Evolutionary conservation across 2,329 filamentous ascomycete species (phyloP).

Genomic region (Ceratocystis huliohia): DNA sequence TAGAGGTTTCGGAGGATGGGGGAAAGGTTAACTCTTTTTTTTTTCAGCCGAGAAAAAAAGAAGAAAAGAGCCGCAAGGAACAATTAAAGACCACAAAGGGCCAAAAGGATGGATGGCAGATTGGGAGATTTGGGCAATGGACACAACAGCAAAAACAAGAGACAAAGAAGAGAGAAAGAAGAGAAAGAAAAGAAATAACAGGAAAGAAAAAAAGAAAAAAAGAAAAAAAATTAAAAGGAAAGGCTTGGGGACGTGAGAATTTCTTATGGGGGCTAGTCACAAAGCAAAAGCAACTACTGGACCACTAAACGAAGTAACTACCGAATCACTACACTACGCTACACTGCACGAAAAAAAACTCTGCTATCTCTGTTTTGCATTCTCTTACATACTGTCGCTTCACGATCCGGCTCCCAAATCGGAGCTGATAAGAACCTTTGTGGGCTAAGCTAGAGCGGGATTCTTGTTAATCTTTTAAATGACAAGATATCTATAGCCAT

Average conservation of each 20-base stretch:
- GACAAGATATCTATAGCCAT: not conserved
- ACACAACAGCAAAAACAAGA: slow-evolving; percentile 11
- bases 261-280: not conserved
- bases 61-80: slow-evolving; percentile 22
- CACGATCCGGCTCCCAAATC: slow-evolving; percentile 1
- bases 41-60: slow-evolving; percentile 20
- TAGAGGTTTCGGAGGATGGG: slow-evolving; percentile 21
- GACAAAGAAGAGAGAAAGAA: not conserved
- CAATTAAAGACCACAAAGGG: slow-evolving; percentile 14
- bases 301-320: slow-evolving; percentile 2
- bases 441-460: not conserved
- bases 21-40: slow-evolving; percentile 15
- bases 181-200: slow-evolving; percentile 6
- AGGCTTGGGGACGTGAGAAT: slow-evolving; percentile 4
- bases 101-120: slow-evolving; percentile 7
- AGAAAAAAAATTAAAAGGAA: not conserved
- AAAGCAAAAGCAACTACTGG: not conserved
- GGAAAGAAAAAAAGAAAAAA: slow-evolving; percentile 13
- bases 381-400: not conserved
- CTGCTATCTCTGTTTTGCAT: not conserved
- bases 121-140: slow-evolving; percentile 15
- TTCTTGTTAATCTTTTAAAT: slow-evolving; percentile 6
- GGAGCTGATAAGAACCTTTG: slow-evolving; percentile 6
- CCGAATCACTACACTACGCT: not conserved
- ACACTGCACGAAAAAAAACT: not conserved